These are phyloP conservation scores for Saturnispora dispora DNA, from an alignment of 805 yeast genomes.

Conservation along the genomic window DNA sequence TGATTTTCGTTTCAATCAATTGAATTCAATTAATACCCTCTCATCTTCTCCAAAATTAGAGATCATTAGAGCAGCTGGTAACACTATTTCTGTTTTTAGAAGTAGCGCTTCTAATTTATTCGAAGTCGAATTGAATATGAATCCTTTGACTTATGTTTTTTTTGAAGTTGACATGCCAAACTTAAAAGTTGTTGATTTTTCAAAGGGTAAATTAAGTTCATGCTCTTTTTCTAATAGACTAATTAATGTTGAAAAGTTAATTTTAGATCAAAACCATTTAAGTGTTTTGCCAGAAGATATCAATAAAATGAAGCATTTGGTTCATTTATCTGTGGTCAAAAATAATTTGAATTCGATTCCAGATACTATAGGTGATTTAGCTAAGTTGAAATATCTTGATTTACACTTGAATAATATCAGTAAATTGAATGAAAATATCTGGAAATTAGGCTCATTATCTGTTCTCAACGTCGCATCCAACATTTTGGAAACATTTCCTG, in stretches of 20 bases:
- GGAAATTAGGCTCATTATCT: conserved; percentile 50
- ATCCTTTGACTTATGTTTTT: conserved; percentile 68
- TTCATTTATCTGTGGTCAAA: conserved; percentile 58
- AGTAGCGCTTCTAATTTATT: conserved; percentile 55
- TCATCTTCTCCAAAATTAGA: conserved; percentile 54
- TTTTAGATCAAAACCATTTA: conserved; percentile 74
- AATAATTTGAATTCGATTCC: conserved; percentile 74
- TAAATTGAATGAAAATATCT: conserved; percentile 54
- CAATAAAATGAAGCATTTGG: conserved; percentile 47
- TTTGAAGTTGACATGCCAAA: conserved; percentile 45
- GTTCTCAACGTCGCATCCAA: conserved; percentile 68
- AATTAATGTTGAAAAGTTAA: conserved; percentile 60
- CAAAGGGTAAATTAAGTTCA: conserved; percentile 74
- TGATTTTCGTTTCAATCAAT: conserved; percentile 67
- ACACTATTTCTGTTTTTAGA: conserved; percentile 61
- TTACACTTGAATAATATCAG: conserved; percentile 79
- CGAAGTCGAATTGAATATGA: conserved; percentile 65
- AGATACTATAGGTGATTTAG: conserved; percentile 47
- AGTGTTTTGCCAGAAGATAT: conserved; percentile 67
- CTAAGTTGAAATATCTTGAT: conserved; percentile 58
- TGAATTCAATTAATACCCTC: conserved; percentile 45
- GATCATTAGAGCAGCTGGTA: conserved; percentile 65
- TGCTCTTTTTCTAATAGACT: conserved; percentile 58
- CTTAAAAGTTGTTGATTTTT: conserved; percentile 64
- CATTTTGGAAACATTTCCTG: conserved; percentile 51